Base-by-base conservation (phyloP, 192 early-diverging fungal species). In the Linnemannia zychae region DNA sequence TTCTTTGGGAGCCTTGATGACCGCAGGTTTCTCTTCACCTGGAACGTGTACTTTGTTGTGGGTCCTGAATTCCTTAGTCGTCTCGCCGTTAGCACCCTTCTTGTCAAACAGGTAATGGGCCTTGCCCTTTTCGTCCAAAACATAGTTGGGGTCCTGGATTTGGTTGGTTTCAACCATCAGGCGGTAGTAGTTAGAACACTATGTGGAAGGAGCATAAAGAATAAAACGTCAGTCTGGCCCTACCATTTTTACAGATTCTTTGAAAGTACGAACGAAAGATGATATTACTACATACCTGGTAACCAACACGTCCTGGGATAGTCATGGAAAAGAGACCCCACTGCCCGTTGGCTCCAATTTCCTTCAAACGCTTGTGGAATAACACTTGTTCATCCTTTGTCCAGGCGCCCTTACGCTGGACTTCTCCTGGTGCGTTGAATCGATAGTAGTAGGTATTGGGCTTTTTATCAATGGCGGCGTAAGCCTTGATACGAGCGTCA, bases 381-480 rank as follows among this genome's bases (percentile, higher is more conserved):
- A 97, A 77, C 73, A 91, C 89, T 76, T 96, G 93, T 89, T 99
- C 98, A 74, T 96, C 94, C 81, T 91, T 87, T 20, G 95, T 96
- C 97, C 97, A 98, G 78, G 91, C 92, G 9, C 98, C 98, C 69
- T 96, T 97, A 65, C 94, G 91, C 79, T 99, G 98, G 77, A 95
- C 96, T 87, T 99, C 97, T 38, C 97, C 97, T 0, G 98, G 98
- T 3, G 96, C 97, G 86, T 99, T 99, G 88, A 99, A 99, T 22
- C 97, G 94, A 84, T 99, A 99, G 85, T 99, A 99, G 80, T 99
- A 99, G 28, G 96, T 96, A 89, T 99, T 99, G 53, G 98, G 98
- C 69, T 98, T 98, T 68, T 93, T 95, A 71, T 97, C 94, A 87
- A 99, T 99, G 78, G 94, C 94, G 81, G 96, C 93, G 82, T 97